Percentiles rank a stretch among this genome's conserved stretches.
These are phyloP conservation scores for Brasilioporus rufonigricans DNA, from an alignment of 768 basidiomycete genomes.

Conservation along the genomic window DNA sequence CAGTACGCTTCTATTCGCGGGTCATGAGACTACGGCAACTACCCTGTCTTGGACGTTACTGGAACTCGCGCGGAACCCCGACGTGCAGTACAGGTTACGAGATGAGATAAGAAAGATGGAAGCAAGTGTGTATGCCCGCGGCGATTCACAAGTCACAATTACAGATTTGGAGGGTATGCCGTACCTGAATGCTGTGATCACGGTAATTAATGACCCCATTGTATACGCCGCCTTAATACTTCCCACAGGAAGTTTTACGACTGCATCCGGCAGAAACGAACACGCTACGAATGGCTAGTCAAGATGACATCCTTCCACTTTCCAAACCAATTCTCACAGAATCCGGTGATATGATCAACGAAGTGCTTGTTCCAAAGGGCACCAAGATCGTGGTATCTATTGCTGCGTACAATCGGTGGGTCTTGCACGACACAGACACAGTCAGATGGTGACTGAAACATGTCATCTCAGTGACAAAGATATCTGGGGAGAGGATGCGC, in stretches of 20 bases:
- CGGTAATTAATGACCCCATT: slow-evolving; percentile 14
- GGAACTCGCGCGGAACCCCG: slow-evolving; percentile 55
- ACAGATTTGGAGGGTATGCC: slow-evolving; percentile 51
- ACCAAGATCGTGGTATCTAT: slow-evolving; percentile 49
- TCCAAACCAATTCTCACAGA: slow-evolving; percentile 46
- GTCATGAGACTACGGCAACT: slow-evolving; percentile 60
- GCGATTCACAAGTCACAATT: background rate
- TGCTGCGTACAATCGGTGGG: slow-evolving; percentile 54
- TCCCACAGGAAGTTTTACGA: slow-evolving; percentile 41
- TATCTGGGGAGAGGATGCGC: slow-evolving; percentile 28
- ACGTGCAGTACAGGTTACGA: slow-evolving; percentile 58
- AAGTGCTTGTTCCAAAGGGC: slow-evolving; percentile 49
- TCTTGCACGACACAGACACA: background rate
- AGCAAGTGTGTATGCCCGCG: background rate
- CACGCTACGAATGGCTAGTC: slow-evolving; percentile 46
- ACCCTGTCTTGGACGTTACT: slow-evolving; percentile 52
- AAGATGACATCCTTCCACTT: slow-evolving; percentile 59
- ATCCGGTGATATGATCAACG: slow-evolving; percentile 41
- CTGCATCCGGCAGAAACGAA: slow-evolving; percentile 47
- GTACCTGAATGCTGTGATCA: slow-evolving; percentile 40
- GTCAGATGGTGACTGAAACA: background rate
- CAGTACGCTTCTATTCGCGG: slow-evolving; percentile 44
- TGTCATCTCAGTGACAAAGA: slow-evolving; percentile 9
- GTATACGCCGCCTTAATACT: slow-evolving; percentile 11
- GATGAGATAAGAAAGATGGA: slow-evolving; percentile 17